A percentile compares a stretch with the other conserved stretches of the same genome.
Conservation (phyloP, 1,139 yeast species). For the Saccharomycopsis phalli region DNA sequence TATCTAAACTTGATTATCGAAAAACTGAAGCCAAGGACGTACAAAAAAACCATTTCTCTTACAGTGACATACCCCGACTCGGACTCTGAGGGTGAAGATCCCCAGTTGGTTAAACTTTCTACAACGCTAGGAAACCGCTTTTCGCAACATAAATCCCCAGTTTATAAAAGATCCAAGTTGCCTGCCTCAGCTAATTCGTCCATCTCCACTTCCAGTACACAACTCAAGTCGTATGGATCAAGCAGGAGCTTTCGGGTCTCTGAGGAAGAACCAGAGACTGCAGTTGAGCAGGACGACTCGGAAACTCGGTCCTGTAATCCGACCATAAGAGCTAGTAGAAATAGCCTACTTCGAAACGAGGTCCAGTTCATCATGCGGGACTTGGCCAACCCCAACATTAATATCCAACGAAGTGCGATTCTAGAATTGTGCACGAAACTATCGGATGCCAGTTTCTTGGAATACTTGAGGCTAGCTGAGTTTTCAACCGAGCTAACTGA, state of each 20-base stretch:
- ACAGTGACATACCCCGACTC: too few relatives aligned
- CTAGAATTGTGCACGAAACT: slow-evolving; percentile 13
- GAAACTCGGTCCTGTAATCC: not conserved
- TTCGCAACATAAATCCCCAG: too few relatives aligned
- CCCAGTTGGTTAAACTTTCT: too few relatives aligned
- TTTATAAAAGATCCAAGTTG: too few relatives aligned
- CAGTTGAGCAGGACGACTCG: not conserved
- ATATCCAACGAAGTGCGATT: slow-evolving; percentile 9
- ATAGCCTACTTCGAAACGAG: not conserved
- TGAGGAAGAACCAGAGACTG: not conserved
- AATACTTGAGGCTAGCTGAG: not conserved
- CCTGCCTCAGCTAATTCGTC: too few relatives aligned
- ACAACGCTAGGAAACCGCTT: too few relatives aligned
- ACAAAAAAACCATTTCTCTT: too few relatives aligned
- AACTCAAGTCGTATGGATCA: slow-evolving; percentile 9
- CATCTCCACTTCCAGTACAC: too few relatives aligned
- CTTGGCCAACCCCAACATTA: slow-evolving; percentile 3
- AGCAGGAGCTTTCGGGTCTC: slow-evolving; percentile 8
- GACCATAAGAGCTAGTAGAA: not conserved
- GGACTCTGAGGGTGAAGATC: too few relatives aligned
- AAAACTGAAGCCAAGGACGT: too few relatives aligned
- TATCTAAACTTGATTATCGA: too few relatives aligned
- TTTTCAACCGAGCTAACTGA: not conserved
- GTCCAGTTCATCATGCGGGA: slow-evolving; percentile 5
- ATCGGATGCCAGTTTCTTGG: not conserved